Base-by-base conservation (phyloP, 805 yeast genomes). In the Hanseniaspora valbyensis region DNA sequence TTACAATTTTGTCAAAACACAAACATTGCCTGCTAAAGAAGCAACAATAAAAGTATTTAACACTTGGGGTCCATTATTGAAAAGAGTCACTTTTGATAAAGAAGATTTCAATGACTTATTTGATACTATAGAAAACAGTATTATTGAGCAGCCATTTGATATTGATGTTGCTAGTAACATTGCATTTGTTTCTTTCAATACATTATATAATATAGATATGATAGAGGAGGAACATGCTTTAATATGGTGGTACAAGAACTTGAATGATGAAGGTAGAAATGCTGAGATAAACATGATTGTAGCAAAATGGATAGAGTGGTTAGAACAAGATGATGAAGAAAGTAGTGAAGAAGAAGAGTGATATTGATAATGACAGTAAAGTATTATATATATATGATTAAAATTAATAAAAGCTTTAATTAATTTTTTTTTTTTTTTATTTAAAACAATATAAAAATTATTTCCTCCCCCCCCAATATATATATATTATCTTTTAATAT, bases 261-360 rank as follows among this genome's bases (percentile, higher is more conserved):
- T 59, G 19, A 61, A 69, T 18, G 62, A 66, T 7, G 73, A 68
- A 14, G 60, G 69, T 14, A 72, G 68, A 6, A 70, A 67, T 22
- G 68, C 76, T 38, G 69, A 67, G 25, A 80, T 80, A 18, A 74
- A 82, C 52, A 69, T 61, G 26, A 70, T 77, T 56, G 79, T 86
- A 2, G 75, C 68, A 8, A 81, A 80, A 63, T 90, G 90, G 80
- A 73, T 90, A 19, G 84, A 80, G 18, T 89, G 96, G 96, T 73
- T 90, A 53, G 75, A 75, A 58, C 84, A 80, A 42, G 96, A 96
- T 0, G 82, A 77, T 53, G 80, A 75, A 57, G 82, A 77, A 56
- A 66, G 73, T 9, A 87, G 80, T 24, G 74, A 70, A 13, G 69
- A 65, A 4, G 74, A 70, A n/a, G 60, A 60, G 21, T 57, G 56